These are phyloP conservation scores for Plantago ovata DNA, from an alignment of 257 asterid genomes.

Conservation along the genomic window DNA sequence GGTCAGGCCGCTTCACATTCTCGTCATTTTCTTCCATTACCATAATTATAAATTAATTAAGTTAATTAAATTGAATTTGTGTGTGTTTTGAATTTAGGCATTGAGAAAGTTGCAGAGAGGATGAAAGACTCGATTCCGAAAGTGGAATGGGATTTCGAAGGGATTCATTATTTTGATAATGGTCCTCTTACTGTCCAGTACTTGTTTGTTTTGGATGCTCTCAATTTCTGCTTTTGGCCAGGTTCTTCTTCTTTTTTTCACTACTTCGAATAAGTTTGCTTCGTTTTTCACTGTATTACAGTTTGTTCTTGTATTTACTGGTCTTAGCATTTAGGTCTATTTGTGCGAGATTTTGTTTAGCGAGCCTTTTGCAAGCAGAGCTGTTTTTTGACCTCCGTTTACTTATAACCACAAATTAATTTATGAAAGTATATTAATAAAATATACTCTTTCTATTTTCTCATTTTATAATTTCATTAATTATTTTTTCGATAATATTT, in stretches of 20 bases:
- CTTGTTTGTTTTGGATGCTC: slow-evolving; percentile 82
- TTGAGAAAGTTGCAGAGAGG: slow-evolving; percentile 63
- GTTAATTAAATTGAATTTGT: background rate
- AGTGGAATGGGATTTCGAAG: slow-evolving; percentile 97
- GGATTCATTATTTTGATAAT: slow-evolving; percentile 87
- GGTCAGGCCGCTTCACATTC: slow-evolving; percentile 31
- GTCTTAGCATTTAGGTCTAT: no score
- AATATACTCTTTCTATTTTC: no score
- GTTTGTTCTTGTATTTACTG: no score
- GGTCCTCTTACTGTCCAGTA: slow-evolving; percentile 96
- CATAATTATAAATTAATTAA: no score
- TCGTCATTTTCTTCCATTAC: background rate
- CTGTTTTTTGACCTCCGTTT: no score
- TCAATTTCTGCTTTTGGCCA: slow-evolving; percentile 99
- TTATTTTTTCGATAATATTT: no score
- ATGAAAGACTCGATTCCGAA: slow-evolving; percentile 69
- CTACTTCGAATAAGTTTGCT: background rate
- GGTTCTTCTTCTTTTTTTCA: slow-evolving; percentile 30
- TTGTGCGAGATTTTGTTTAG: no score
- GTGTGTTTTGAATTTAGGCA: slow-evolving; percentile 35
- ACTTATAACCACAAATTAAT: no score
- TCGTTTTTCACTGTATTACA: background rate
- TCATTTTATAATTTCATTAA: no score
- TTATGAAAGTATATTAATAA: no score
- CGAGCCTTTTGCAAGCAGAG: no score